Evolutionary conservation across 192 early-diverging fungal genomes (phyloP), one percentile per base, ranked within the genome.

Genomic region (Entomortierella chlamydospora): DNA sequence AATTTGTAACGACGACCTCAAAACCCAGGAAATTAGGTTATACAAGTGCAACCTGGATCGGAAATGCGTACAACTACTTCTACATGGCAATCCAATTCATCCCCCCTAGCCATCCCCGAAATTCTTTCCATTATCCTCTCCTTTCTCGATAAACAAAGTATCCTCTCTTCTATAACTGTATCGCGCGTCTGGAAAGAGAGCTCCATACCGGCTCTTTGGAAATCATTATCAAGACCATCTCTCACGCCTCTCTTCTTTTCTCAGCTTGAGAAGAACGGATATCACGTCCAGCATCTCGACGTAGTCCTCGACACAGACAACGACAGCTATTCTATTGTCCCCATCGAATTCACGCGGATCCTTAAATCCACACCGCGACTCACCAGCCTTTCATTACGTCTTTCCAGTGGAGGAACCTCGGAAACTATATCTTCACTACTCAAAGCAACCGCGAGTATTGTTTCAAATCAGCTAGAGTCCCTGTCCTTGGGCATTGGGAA

Each of bases 41-140:
- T n/a, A n/a, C n/a, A n/a, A n/a, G n/a, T n/a, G n/a, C n/a, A n/a
- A n/a, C n/a, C n/a, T n/a, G n/a, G n/a, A n/a, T n/a, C n/a, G n/a
- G 28, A 31, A 25, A 2, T 49, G 47, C 57, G 4, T 37, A 41
- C 1, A 3, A 26, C 42, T 25, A 50, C 55, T 7, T 26, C 42
- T 2, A 23, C 45, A 20, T 39, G 20, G 39, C 13, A 57, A 0
- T 10, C 42, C 5, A n/a, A 18, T 15, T 28, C 59, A 10, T n/a
- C 15, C 5, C 70, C 70, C 4, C 9, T 64, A 1, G 53, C 31
- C 1, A 57, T 64, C 22, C 70, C 61, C 0, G 70, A 58, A 37
- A 53, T 64, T 23, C 61, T 64, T 2, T 26, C 55, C 30, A 34
- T 55, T 11, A 64, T 57, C 60, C 34, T 62, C 41, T 37, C 61